Evolutionary conservation across 2,329 filamentous ascomycete genomes (phyloP), one percentile per base, ranked within the genome.

Genomic region (Alternaria postmessia): DNA sequence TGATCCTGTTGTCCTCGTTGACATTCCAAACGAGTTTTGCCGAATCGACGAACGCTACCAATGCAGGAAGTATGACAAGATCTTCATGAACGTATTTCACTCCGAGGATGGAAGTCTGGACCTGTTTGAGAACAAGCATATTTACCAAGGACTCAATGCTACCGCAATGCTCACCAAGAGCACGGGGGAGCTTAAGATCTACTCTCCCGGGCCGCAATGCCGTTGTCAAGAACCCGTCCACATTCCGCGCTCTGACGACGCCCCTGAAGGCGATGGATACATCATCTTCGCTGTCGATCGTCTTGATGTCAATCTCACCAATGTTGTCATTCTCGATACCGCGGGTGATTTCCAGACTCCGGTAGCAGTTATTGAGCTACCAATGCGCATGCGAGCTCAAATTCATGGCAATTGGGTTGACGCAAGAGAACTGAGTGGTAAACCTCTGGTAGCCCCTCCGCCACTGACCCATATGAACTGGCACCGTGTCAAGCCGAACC

Each of bases 141-240:
- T 57, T 5, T 57, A 51, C 36, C 51, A 64, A 28, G 58, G 51
- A 4, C 56, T 59, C 26, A 59, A 59, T 32, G 51, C 49, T 2
- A 47, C 62, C 0, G 63, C 54, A 12, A 68, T 64, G 60, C 60
- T 59, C 22, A 54, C 41, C 22, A 46, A 51, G 32, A 22, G 34
- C 24, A 70, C 68, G 2, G 67, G 69, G 5, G 52, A 69, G 60
- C 73, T 64, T 1, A 53, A 58, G 34, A 75, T 57, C 46, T 77
- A 69, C 44, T 74, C 67, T 42, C 71, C 67, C 24, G 74, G 71
- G 8, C 70, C 67, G 44, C 70, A 69, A 14, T 71, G 75, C 14
- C 79, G 81, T 1, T 80, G 83, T 58, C 82, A 85, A 65, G 84
- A 85, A 65, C 83, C 83, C 0, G 79, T 82, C 0, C 85, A 85